Conservation (phyloP, 2,329 filamentous ascomycete genomes). For the Paraconiothyrium brasiliense region DNA sequence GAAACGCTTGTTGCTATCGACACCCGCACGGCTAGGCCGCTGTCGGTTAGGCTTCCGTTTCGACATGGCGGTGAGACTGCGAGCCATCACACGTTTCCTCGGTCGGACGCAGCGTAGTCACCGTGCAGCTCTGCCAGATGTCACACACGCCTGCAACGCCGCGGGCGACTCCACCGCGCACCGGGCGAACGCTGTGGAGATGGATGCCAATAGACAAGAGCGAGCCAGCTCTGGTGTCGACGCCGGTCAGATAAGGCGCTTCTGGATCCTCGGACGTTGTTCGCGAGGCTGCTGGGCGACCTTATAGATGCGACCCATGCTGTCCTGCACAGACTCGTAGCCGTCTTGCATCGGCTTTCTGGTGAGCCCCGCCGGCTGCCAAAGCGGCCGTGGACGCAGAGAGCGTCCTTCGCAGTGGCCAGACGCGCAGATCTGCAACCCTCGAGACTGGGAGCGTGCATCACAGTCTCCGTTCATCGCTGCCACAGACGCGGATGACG, state of each 20-base stretch:
- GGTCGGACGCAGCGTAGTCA: constrained; percentile 17
- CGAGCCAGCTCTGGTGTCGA: neutral
- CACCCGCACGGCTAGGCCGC: constrained; percentile 25
- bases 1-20: constrained; percentile 32
- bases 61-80: constrained; percentile 40
- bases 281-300: constrained; percentile 1
- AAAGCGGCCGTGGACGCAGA: constrained; percentile 14
- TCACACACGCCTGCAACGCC: constrained; percentile 20
- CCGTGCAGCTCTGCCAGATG: constrained; percentile 27
- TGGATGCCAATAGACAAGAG: neutral
- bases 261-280: neutral
- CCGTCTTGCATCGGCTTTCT: constrained; percentile 22
- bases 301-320: neutral
- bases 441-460: constrained; percentile 16
- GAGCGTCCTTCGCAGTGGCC: constrained; percentile 21
- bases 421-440: constrained; percentile 23
- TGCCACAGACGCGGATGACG: constrained; percentile 12
- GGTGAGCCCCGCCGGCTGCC: constrained; percentile 6
- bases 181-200: constrained; percentile 6
- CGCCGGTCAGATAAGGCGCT: neutral
- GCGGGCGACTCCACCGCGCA: constrained; percentile 3
- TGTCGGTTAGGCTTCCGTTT: constrained; percentile 29
- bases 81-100: constrained; percentile 30
- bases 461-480: constrained; percentile 9
- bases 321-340: neutral